These are phyloP conservation scores for Cordyceps militaris DNA, from an alignment of 2,329 filamentous ascomycete genomes.

Conservation along the genomic window DNA sequence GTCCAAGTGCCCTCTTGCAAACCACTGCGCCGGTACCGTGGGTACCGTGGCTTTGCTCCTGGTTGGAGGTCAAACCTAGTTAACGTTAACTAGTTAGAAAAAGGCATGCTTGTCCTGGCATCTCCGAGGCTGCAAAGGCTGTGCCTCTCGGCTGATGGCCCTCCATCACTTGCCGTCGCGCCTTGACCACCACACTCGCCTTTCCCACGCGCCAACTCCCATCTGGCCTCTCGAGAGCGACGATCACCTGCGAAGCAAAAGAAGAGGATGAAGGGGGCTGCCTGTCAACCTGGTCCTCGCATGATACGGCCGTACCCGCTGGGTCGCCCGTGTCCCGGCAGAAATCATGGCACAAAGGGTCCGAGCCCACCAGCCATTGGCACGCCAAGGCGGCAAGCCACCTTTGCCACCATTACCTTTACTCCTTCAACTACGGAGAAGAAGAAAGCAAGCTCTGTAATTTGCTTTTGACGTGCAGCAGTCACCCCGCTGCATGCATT, in stretches of 20 bases:
- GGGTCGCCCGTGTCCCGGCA: not conserved
- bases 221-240: not conserved
- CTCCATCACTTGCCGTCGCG: not conserved
- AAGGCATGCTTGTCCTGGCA: not conserved
- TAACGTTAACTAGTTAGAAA: not conserved
- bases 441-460: not conserved
- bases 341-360: not conserved
- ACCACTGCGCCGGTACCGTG: not conserved
- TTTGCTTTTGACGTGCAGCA: conserved; percentile 10
- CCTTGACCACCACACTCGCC: not conserved
- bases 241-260: not conserved
- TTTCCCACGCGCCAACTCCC: not conserved
- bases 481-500: not conserved
- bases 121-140: not conserved
- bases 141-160: no score
- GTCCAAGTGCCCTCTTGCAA: not conserved
- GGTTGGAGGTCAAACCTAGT: no score
- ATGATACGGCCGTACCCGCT: not conserved
- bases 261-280: not conserved
- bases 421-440: not conserved
- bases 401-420: conserved; percentile 5
- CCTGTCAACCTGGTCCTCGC: not conserved
- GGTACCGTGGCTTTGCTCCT: not conserved
- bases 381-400: conserved; percentile 10
- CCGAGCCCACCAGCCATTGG: not conserved